Evolutionary conservation across 1,139 yeast genomes (phyloP).

Genomic region (Yamadazyma songkhlaensis): DNA sequence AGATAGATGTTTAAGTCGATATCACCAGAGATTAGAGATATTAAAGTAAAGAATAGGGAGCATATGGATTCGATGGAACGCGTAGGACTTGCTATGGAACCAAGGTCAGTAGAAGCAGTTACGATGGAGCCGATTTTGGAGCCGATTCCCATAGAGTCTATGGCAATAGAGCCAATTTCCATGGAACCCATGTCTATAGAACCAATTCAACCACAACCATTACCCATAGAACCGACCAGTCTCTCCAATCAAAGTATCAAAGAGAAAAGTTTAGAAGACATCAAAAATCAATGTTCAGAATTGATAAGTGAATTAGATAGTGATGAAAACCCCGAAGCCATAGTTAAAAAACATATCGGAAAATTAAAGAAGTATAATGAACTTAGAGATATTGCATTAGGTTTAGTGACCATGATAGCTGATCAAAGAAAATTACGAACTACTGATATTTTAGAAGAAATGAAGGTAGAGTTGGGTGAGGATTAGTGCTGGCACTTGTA

Average conservation of each 20-base stretch:
- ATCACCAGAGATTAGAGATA: neutral
- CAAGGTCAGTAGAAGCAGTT: too few relatives aligned
- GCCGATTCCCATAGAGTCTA: too few relatives aligned
- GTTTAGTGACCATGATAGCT: slow-evolving; percentile 49
- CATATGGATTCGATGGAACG: neutral
- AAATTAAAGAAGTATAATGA: slow-evolving; percentile 48
- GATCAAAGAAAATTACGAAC: slow-evolving; percentile 44
- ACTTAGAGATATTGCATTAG: slow-evolving; percentile 48
- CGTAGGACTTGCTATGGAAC: too few relatives aligned
- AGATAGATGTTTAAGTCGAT: neutral
- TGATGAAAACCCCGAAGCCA: slow-evolving; percentile 28
- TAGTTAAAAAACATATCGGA: slow-evolving; percentile 42
- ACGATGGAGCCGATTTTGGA: too few relatives aligned
- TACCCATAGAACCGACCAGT: too few relatives aligned
- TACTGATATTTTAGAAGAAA: slow-evolving; percentile 38
- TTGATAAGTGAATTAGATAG: slow-evolving; percentile 35
- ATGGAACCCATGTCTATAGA: too few relatives aligned
- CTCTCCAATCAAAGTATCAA: neutral
- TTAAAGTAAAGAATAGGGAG: neutral
- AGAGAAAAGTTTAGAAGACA: slow-evolving; percentile 30
- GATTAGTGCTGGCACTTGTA: slow-evolving; percentile 3
- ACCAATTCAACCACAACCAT: neutral
- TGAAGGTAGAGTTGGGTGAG: slow-evolving; percentile 17
- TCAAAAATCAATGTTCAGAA: slow-evolving; percentile 33
- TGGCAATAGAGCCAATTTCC: too few relatives aligned